phyloP scores from a whole-genome alignment of 2,329 filamentous ascomycete species.

The Aspergillus costaricaensis region DNA sequence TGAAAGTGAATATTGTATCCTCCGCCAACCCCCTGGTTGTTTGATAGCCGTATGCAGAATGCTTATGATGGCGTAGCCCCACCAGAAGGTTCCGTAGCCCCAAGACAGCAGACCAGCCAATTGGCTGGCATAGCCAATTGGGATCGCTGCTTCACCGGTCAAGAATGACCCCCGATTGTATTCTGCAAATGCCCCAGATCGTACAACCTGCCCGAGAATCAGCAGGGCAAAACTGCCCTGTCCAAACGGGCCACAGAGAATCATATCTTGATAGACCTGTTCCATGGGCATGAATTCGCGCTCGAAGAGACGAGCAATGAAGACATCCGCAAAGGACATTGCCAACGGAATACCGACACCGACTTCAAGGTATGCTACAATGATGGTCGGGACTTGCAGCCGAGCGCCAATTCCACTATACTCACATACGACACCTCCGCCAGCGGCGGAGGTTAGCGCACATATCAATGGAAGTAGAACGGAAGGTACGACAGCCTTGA shows the following conservation, averaged over 20 bases:
- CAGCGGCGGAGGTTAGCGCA: slow-evolving; percentile 44
- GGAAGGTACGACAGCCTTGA: slow-evolving; percentile 36
- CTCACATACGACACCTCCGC: slow-evolving; percentile 39
- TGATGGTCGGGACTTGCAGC: slow-evolving; percentile 42
- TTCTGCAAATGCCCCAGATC: slow-evolving; percentile 29
- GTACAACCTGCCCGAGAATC: slow-evolving; percentile 37
- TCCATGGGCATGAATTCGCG: slow-evolving; percentile 23
- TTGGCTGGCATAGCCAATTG: slow-evolving; percentile 38
- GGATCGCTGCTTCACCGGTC: slow-evolving; percentile 32
- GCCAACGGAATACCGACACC: slow-evolving; percentile 38
- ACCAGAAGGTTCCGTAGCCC: slow-evolving; percentile 47
- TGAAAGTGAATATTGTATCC: slow-evolving; percentile 32
- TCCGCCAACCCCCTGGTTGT: slow-evolving; percentile 23
- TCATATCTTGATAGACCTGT: slow-evolving; percentile 43
- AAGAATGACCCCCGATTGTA: slow-evolving; percentile 40
- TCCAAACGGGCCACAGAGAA: slow-evolving; percentile 44
- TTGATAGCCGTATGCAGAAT: slow-evolving; percentile 31
- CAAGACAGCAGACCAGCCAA: slow-evolving; percentile 43
- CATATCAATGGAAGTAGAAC: slow-evolving; percentile 44
- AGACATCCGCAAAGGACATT: slow-evolving; percentile 35
- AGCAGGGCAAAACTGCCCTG: slow-evolving; percentile 46
- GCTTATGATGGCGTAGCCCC: slow-evolving; percentile 42
- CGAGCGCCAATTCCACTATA: slow-evolving; percentile 27
- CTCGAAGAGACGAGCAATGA: slow-evolving; percentile 37
- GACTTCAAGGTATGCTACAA: slow-evolving; percentile 45